Evolutionary conservation across 148 eudicot species (phyloP), one percentile per base, ranked within the genome.

Genomic region (Camellia granthamiana): DNA sequence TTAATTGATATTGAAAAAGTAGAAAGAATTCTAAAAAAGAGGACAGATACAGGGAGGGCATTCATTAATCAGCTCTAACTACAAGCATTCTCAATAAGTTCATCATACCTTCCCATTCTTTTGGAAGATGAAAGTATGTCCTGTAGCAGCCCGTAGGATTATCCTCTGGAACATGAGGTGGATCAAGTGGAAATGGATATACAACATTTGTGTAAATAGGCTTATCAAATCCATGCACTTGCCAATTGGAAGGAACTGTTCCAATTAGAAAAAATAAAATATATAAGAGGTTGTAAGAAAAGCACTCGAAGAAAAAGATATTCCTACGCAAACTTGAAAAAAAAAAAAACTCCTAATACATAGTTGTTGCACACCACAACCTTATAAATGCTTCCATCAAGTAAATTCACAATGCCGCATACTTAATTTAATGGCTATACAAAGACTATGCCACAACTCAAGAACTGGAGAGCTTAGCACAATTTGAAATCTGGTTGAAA

Each of bases 61-160:
- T 30, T 30, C 38, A 30, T 30, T 30, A 30, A 30, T 30, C 38
- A 30, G 1, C 38, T 30, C 38, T 30, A 30, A 30, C 38, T 30
- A 30, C 38, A 23, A 61, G 47, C 64, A 69, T 42, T 67, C 61
- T 47, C 51, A 66, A 81, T 75, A 38, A 74, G 72, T 83, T 8
- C 84, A 68, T 8, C 84, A 68, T 86, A 95, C 99, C 99, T 83
- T 92, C 84, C 99, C 99, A 95, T 83, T 91, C 95, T 80, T 87
- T 80, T 73, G 99, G 90, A 77, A 95, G 83, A 63, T 86, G 81
- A 78, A 95, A 95, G 78, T 79, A 87, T 52, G 90, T 93, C 83
- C 99, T 93, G 93, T 91, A 93, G 88, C 97, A 95, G 79, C 99
- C 99, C 38, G 93, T 93, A 54, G 92, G 94, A 87, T 95, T 95